Base-by-base conservation (phyloP, 352 stramenopile species). In the Globisporangium cylindrosporum region DNA sequence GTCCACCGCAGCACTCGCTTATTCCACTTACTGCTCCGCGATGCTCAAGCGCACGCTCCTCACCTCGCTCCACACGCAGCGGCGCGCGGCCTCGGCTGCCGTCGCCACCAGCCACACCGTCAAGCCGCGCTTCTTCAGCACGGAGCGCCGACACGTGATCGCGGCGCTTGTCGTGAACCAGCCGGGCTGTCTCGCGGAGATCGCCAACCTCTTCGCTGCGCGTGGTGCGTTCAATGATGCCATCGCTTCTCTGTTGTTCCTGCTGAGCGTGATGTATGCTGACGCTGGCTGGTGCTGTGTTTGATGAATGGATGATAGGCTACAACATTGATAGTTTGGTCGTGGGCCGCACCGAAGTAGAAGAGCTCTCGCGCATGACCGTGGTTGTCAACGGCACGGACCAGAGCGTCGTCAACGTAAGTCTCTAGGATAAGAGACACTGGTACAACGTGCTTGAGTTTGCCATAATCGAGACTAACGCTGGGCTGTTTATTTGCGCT, bases 291-390 rank as follows among this genome's bases (percentile, higher is more conserved):
- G 15, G n/a, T 36, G 14, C 9, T 46, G 18, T 67, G 51, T 29
- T 34, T 76, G 24, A 61, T 66, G 49, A 15, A 5, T 53, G 62
- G 10, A 61, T 64, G 7, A 10, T 62, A 71, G 69, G 87, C 25
- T 95, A 95, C 81, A 95, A 95, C 70, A 95, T 95, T 75, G 88
- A 95, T 71, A 93, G 84, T 74, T 71, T 95, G 7, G 86, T 95
- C n/a, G 88, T 93, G 15, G 88, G 88, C 9, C 88, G 84, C 68
- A 95, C 85, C 15, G 88, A 95, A 70, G 88, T 93, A 43, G 81
- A 93, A 53, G 86, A 95, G 72, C 83, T 95, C 61, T 92, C 84
- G 62, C 86, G 85, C 66, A 95, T 95, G 88, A 95, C 83, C 18
- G 86, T 93, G 12, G 88, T 95, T 25, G 83, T 95, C 29, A 92